Base-by-base conservation (phyloP, 2,329 filamentous ascomycete genomes). In the Fusarium nelsonii region DNA sequence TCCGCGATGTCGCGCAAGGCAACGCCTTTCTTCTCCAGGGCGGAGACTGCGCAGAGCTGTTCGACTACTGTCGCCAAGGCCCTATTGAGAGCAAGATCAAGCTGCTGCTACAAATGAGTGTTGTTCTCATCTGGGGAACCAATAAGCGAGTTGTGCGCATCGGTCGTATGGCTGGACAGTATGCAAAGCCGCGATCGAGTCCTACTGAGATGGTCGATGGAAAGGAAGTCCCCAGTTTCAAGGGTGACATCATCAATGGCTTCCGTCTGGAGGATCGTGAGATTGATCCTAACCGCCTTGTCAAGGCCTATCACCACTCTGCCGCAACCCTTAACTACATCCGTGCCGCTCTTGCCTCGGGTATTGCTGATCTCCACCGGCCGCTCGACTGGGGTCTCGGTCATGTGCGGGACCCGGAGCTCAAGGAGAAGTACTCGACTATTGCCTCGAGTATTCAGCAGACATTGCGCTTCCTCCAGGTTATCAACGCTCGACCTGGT, bases 41-140 rank as follows among this genome's bases (percentile, higher is more conserved):
- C 63, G 96, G 95, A 67, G 96, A 99, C 81, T 99, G 96, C 77
- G 96, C 96, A 16, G 96, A 99, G 83, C 87, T 98, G 11, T 99
- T 99, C 76, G 93, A 96, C 80, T 99, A 99, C 84, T 99, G 96
- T 81, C 90, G 92, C 74, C 91, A 94, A 78, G 87, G 88, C 15
- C 91, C 92, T 70, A 97, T 99, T 73, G 94, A 98, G 81, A 91
- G 93, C 68, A 99, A 98, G 84, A 93, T 98, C 80, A 98, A 98
- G 82, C 88, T 99, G 28, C 87, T 99, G 32, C 84, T 99, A 63
- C 96, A 99, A 82, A 98, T 99, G 95, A 97, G 93, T 70, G 83
- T 99, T 73, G 93, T 99, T 2, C 85, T 99, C 63, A 94, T 98
- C 78, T 97, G 94, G 91, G 96, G 93, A 72, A 86, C 85, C 62